Conservation (phyloP, 2,329 filamentous ascomycete genomes). For the Fusarium sp. region DNA sequence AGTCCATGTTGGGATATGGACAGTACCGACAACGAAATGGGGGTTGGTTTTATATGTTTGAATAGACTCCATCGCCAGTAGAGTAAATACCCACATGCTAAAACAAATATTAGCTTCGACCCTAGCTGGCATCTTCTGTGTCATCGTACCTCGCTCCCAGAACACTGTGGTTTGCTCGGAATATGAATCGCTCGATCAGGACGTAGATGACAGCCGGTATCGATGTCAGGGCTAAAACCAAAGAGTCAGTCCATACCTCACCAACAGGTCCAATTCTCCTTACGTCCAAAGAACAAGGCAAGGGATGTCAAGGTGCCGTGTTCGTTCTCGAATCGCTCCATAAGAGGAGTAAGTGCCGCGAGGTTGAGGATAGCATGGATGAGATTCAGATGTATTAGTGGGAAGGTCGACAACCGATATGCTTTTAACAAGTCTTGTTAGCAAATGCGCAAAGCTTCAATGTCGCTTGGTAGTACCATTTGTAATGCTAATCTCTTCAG, state of each 20-base stretch:
- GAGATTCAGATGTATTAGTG: constrained; percentile 84
- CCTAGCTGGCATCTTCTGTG: too few species aligned
- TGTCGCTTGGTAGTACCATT: constrained; percentile 66
- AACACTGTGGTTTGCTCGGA: constrained; percentile 78
- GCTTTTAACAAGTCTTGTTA: constrained; percentile 63
- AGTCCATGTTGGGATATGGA: constrained; percentile 90
- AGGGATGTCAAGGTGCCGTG: constrained; percentile 91
- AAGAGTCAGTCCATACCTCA: constrained; percentile 18
- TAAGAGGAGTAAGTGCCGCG: constrained; percentile 82
- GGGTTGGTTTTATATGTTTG: constrained; percentile 87
- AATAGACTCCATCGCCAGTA: constrained; percentile 86
- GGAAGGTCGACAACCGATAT: constrained; percentile 93
- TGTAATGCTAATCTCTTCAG: constrained; percentile 77
- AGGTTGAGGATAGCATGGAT: constrained; percentile 86
- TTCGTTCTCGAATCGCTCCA: constrained; percentile 94
- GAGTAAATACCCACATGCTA: constrained; percentile 92
- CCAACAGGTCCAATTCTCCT: constrained; percentile 55
- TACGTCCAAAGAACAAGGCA: constrained; percentile 90
- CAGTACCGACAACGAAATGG: constrained; percentile 72
- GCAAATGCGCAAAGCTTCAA: neutral
- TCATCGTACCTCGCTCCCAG: constrained; percentile 81
- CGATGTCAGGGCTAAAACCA: constrained; percentile 76
- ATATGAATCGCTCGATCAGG: constrained; percentile 78
- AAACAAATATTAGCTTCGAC: constrained; percentile 1
- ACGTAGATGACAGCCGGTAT: constrained; percentile 87